These are phyloP conservation scores for Podosphaera aphanis DNA, from an alignment of 2,329 filamentous ascomycete genomes.

Conservation along the genomic window DNA sequence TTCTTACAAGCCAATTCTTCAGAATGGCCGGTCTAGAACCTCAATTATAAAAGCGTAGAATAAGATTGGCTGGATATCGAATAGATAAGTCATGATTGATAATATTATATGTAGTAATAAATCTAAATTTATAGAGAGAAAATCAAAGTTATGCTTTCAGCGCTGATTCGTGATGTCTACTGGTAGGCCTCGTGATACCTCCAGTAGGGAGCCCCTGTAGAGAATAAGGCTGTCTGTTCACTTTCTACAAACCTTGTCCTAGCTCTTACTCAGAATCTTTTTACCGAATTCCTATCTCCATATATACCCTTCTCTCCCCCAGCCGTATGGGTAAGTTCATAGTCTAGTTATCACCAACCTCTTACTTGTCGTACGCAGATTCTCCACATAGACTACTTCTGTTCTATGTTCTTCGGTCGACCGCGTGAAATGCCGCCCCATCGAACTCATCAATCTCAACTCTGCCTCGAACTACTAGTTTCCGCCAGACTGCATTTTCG, in stretches of 20 bases:
- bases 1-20: too few species aligned
- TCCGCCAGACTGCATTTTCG: neutral
- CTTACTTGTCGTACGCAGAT: neutral
- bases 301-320: neutral
- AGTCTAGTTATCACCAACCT: neutral
- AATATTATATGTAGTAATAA: too few species aligned
- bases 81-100: too few species aligned
- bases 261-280: neutral
- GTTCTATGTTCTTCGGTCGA: neutral
- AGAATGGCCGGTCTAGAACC: too few species aligned
- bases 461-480: slow-evolving; percentile 1
- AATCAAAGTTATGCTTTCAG: neutral
- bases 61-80: too few species aligned
- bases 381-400: neutral
- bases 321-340: neutral
- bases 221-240: neutral
- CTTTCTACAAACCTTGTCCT: neutral
- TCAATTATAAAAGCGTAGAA: too few species aligned
- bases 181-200: neutral
- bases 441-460: slow-evolving; percentile 1
- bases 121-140: neutral
- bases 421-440: slow-evolving; percentile 1
- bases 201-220: neutral
- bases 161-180: neutral
- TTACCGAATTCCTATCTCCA: neutral